Conservation (phyloP, 805 yeast species). For the Candida coleopterorum region DNA sequence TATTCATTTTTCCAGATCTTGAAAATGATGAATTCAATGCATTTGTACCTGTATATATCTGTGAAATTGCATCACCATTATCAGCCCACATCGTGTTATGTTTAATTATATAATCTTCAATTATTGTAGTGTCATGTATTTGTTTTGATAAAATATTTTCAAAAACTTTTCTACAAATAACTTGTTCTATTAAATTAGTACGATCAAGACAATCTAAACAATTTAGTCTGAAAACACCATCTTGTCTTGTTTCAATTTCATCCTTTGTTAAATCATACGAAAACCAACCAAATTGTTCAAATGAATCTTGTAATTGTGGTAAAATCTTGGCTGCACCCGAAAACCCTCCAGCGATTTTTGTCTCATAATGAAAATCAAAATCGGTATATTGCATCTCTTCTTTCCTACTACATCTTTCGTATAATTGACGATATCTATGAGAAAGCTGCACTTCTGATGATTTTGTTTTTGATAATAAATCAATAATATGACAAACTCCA, state of each 20-base stretch:
- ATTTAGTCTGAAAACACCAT: conserved; percentile 88
- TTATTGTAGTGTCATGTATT: conserved; percentile 3
- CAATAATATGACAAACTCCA: conserved; percentile 87
- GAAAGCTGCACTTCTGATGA: conserved; percentile 72
- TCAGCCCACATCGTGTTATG: conserved; percentile 82
- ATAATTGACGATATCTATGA: conserved; percentile 59
- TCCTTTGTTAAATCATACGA: conserved; percentile 56
- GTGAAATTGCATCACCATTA: conserved; percentile 63
- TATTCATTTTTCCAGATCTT: conserved; percentile 90
- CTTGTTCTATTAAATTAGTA: conserved; percentile 85
- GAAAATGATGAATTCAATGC: conserved; percentile 85
- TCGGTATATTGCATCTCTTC: conserved; percentile 54
- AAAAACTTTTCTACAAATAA: conserved; percentile 68
- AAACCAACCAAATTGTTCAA: conserved; percentile 79
- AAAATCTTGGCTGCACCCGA: conserved; percentile 72
- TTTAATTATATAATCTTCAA: conserved; percentile 55
- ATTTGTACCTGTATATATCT: conserved; percentile 55
- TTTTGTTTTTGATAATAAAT: conserved; percentile 71
- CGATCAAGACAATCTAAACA: conserved; percentile 91
- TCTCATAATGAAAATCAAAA: conserved; percentile 92
- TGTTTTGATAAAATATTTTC: conserved; percentile 32
- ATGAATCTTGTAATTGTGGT: conserved; percentile 57
- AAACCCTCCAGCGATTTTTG: conserved; percentile 79
- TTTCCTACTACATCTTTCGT: conserved; percentile 35
- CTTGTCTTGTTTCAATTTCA: conserved; percentile 66